These are phyloP conservation scores for Phoma sp. DNA, from an alignment of 2,329 filamentous ascomycete species.

Conservation along the genomic window DNA sequence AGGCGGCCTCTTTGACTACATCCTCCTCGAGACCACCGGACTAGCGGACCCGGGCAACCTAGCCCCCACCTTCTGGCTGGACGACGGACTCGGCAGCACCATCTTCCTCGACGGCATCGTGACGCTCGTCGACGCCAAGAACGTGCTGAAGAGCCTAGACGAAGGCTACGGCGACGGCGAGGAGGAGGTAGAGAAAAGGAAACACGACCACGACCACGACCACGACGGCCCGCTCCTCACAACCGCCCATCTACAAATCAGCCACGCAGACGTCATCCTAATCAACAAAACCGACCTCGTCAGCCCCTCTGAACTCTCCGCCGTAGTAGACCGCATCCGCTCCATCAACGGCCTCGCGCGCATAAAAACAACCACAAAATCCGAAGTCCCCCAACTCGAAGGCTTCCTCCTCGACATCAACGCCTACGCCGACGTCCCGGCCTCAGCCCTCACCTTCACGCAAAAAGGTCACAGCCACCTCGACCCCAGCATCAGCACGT, in stretches of 20 bases:
- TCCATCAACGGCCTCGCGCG: constrained; percentile 91
- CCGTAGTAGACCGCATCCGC: constrained; percentile 72
- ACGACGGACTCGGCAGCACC: constrained; percentile 90
- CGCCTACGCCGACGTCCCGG: constrained; percentile 84
- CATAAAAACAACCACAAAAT: constrained; percentile 80
- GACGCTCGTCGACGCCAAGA: constrained; percentile 93
- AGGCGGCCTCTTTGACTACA: constrained; percentile 94
- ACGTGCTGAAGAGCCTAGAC: constrained; percentile 82
- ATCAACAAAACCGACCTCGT: constrained; percentile 95
- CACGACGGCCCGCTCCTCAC: constrained; percentile 77
- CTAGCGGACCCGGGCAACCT: constrained; percentile 95
- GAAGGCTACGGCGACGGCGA: constrained; percentile 58
- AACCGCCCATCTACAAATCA: constrained; percentile 94
- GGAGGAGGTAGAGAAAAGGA: constrained; percentile 50
- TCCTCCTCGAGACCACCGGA: constrained; percentile 93
- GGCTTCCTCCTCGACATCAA: constrained; percentile 88
- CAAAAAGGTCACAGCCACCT: constrained; percentile 87
- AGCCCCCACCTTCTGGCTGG: constrained; percentile 95
- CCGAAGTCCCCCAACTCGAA: constrained; percentile 80
- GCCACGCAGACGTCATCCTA: constrained; percentile 92
- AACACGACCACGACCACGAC: constrained; percentile 63
- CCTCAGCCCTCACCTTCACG: constrained; percentile 67
- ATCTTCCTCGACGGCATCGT: constrained; percentile 98
- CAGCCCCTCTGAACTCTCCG: constrained; percentile 68
- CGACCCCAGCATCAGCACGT: constrained; percentile 88